A percentile compares a stretch with the other conserved stretches of the same genome.
phyloP scores from a whole-genome alignment of 352 stramenopile species.

The Pythium coloratum region DNA sequence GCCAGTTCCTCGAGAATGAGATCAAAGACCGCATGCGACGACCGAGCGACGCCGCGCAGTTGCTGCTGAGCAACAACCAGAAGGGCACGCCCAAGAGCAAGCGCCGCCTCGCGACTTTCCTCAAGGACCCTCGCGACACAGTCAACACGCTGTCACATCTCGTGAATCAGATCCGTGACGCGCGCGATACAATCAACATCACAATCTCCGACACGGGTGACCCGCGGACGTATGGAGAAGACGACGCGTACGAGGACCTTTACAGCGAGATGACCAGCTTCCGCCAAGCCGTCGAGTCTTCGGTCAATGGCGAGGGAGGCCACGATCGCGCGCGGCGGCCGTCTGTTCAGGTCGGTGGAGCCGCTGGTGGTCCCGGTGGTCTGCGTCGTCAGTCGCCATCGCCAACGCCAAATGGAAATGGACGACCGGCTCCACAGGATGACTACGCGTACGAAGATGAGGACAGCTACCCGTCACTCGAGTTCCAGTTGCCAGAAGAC shows the following conservation, averaged over 20 bases:
- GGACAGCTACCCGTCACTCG: conserved; percentile 6
- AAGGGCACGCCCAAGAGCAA: conserved; percentile 25
- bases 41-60: conserved; percentile 35
- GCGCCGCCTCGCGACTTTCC: conserved; percentile 34
- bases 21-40: conserved; percentile 42
- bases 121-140: conserved; percentile 46
- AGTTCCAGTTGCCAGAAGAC: conserved; percentile 26
- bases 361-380: neutral
- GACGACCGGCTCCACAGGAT: neutral
- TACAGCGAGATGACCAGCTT: conserved; percentile 58
- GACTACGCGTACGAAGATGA: conserved; percentile 3
- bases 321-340: neutral
- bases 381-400: conserved; percentile 4
- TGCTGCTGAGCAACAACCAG: conserved; percentile 24
- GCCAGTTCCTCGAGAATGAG: conserved; percentile 60
- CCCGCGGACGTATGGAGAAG: conserved; percentile 31
- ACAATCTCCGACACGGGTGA: conserved; percentile 62
- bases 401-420: neutral
- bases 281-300: conserved; percentile 40
- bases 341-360: conserved; percentile 1
- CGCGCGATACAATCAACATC: conserved; percentile 69
- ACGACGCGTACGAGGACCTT: conserved; percentile 52
- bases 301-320: neutral
- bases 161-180: conserved; percentile 62
- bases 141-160: conserved; percentile 55